A percentile compares a stretch with the other conserved stretches of the same genome.
Conservation (phyloP, 148 eudicot species). For the Rhododendron henanense region DNA sequence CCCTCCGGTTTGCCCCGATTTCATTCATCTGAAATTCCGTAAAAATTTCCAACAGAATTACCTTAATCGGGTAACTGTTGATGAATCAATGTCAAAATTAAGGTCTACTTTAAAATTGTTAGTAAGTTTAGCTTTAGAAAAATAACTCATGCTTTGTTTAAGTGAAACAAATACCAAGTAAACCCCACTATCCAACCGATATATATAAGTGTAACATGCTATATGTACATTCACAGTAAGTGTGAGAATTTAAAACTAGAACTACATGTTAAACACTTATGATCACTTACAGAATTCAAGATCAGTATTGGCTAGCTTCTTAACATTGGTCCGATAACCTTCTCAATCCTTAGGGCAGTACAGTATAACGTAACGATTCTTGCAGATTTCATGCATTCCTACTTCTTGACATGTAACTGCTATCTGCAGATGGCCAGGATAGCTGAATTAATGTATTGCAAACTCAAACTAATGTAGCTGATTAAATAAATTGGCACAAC, state of each 20-base stretch:
- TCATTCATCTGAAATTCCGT: too few relatives aligned
- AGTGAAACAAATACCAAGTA: neutral
- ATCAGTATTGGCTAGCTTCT: conserved; percentile 69
- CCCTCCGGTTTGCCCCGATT: too few relatives aligned
- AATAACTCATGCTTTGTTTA: too few relatives aligned
- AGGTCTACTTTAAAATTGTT: neutral
- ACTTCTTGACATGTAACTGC: conserved; percentile 69
- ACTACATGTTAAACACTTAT: too few relatives aligned
- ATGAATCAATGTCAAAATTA: neutral
- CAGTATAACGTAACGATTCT: conserved; percentile 72
- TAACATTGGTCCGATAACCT: conserved; percentile 77
- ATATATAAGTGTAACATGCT: neutral
- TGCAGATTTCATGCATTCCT: conserved; percentile 72
- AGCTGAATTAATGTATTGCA: neutral
- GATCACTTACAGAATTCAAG: conserved; percentile 37
- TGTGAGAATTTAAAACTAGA: too few relatives aligned
- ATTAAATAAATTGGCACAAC: neutral
- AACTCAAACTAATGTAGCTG: too few relatives aligned
- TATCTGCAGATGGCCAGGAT: conserved; percentile 32
- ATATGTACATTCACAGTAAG: neutral
- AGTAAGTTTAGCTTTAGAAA: too few relatives aligned
- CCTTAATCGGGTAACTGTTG: neutral
- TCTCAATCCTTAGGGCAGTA: conserved; percentile 68
- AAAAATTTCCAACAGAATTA: too few relatives aligned
- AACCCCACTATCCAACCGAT: neutral